These are phyloP conservation scores for Hygrophoropsis aurantiaca DNA, from an alignment of 768 basidiomycete species.

Conservation along the genomic window DNA sequence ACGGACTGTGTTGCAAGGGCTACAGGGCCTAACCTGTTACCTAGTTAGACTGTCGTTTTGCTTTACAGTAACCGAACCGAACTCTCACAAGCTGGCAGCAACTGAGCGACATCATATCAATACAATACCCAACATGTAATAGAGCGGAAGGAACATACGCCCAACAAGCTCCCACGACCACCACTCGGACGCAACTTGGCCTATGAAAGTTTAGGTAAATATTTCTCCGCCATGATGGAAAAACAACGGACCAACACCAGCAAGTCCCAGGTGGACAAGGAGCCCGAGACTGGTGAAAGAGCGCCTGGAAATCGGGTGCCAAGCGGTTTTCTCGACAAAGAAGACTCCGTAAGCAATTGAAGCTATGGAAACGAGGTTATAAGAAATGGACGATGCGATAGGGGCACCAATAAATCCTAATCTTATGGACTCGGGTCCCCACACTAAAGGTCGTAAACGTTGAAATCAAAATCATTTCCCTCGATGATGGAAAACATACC, in stretches of 20 bases:
- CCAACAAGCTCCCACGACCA: conserved; percentile 94
- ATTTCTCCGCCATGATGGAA: too few relatives aligned
- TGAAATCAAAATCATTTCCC: too few relatives aligned
- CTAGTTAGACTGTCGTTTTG: conserved; percentile 13
- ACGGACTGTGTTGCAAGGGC: conserved; percentile 88
- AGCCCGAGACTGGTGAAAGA: conserved; percentile 68
- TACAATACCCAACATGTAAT: conserved; percentile 3
- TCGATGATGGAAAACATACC: too few relatives aligned
- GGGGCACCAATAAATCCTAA: conserved; percentile 94
- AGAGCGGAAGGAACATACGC: conserved; percentile 17
- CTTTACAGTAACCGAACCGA: background rate
- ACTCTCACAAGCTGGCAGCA: conserved; percentile 50
- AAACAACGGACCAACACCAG: conserved; percentile 61
- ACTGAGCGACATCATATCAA: conserved; percentile 31
- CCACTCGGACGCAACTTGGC: conserved; percentile 89
- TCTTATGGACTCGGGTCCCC: conserved; percentile 76
- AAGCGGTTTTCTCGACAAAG: conserved; percentile 66
- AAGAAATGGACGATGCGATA: conserved; percentile 81
- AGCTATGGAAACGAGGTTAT: conserved; percentile 72
- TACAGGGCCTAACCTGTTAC: conserved; percentile 69
- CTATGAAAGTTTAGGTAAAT: conserved; percentile 28
- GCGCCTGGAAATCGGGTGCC: conserved; percentile 72
- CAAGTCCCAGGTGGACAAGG: conserved; percentile 73
- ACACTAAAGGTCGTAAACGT: conserved; percentile 48
- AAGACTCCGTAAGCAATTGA: conserved; percentile 62